Base-by-base conservation (phyloP, 163 green algal species). In the Scenedesmus sp. region DNA sequence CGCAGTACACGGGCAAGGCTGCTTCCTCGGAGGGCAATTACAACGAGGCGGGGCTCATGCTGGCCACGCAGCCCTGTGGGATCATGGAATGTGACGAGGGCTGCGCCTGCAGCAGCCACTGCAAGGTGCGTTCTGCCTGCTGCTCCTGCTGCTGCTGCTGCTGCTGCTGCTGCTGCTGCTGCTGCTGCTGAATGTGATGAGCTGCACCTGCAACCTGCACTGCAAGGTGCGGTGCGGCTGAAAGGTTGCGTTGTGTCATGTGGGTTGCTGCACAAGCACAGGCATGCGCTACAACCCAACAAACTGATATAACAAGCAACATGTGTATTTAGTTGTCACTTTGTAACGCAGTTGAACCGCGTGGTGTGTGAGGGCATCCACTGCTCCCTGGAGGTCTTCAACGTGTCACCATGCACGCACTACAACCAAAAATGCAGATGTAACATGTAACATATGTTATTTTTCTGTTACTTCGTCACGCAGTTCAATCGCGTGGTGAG, bases 1-100 rank as follows among this genome's bases (percentile, higher is more conserved):
- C 56, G 56, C 84, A 77, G 84, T 88, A 59, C 20, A 46, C 26
- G 4, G 84, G 26, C 60, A 64, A 34, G 20, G 52, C 20, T 7
- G 26, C 34, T 4, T n/a, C 76, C 23, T 4, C 57, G 15, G 66
- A 64, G 18, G 62, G 23, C 12, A 89, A 89, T 62, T 92, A 92
- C 89, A 85, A n/a, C 23, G 20, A 56, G 52, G 81, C 85, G 12
- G 82, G 89, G 3, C 66, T 88, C 82, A 18, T 92, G 89, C 57
- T 76, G 59, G 57, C 26, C 81, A 86, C 89, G 8, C 82, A 86
- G 56, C 89, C 89, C 3, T 89, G 67, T 46, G 89, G 89, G 18
- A 10, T 92, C 64, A 92, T 92, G 89, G 89, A 92, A 66, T 92
- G 89, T 60, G 81, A 88, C n/a, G 20, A 88, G 7, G 55, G 59